These are phyloP conservation scores for Fusarium piperis DNA, from an alignment of 2,329 filamentous ascomycete species.

Conservation along the genomic window DNA sequence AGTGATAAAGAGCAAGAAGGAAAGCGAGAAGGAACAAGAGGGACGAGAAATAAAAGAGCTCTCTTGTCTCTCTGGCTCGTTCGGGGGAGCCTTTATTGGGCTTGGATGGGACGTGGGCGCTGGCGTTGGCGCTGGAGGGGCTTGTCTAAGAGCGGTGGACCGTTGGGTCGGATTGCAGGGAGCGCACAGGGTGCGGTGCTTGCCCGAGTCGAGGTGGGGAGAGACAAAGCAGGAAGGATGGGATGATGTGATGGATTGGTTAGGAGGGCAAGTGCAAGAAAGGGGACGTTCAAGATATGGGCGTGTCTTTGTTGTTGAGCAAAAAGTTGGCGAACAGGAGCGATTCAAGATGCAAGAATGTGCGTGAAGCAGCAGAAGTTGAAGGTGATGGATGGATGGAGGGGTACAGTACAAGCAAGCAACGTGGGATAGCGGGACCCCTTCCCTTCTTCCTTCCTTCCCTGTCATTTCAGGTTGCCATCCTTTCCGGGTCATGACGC, in stretches of 20 bases:
- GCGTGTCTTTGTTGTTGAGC: not conserved
- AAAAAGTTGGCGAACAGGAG: constrained; percentile 7
- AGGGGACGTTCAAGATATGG: not conserved
- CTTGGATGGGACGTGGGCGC: constrained; percentile 19
- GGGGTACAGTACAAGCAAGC: constrained; percentile 10
- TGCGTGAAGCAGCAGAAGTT: constrained; percentile 4
- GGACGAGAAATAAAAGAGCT: constrained; percentile 10
- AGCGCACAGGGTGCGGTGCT: constrained; percentile 26
- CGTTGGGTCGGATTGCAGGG: constrained; percentile 45
- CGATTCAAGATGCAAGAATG: not conserved
- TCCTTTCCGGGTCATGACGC: constrained; percentile 33
- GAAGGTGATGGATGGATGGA: constrained; percentile 10
- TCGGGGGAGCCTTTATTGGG: constrained; percentile 37
- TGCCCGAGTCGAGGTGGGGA: constrained; percentile 38
- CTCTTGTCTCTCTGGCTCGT: constrained; percentile 26
- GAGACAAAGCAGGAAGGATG: constrained; percentile 21
- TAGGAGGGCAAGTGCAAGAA: not conserved
- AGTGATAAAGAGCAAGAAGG: constrained; percentile 14
- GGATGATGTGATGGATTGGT: not conserved
- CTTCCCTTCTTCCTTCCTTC: constrained; percentile 5
- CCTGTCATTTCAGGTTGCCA: constrained; percentile 4
- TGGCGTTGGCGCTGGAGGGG: constrained; percentile 33
- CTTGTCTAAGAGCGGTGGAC: constrained; percentile 43
- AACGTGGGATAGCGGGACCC: constrained; percentile 9
- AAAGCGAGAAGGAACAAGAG: constrained; percentile 9